These are phyloP conservation scores for Nakaseomyces uthaithaninus DNA, from an alignment of 1,139 yeast genomes.

Conservation along the genomic window DNA sequence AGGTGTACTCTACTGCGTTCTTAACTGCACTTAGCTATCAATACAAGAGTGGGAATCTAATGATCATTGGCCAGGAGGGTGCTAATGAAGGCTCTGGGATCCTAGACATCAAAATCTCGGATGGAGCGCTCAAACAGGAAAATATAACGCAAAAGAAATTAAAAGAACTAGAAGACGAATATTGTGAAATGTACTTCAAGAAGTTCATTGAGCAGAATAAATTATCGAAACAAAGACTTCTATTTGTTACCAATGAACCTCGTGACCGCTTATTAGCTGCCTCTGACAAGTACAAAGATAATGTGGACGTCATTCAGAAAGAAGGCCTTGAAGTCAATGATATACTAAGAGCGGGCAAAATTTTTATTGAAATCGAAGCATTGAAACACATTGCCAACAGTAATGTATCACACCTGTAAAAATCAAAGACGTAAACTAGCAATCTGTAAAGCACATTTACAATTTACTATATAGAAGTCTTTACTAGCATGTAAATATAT, in stretches of 20 bases:
- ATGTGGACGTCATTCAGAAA: constrained; percentile 60
- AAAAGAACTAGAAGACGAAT: constrained; percentile 23
- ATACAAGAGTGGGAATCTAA: constrained; percentile 65
- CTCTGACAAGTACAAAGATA: constrained; percentile 40
- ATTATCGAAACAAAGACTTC: constrained; percentile 46
- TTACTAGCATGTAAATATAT: not conserved
- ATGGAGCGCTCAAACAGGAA: constrained; percentile 16
- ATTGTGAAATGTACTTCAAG: constrained; percentile 44
- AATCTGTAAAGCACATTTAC: too few species aligned
- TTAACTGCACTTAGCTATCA: constrained; percentile 75
- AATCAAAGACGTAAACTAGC: not conserved
- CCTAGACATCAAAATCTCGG: constrained; percentile 33
- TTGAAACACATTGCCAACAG: constrained; percentile 28
- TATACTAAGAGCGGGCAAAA: constrained; percentile 67
- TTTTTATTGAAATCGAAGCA: constrained; percentile 68
- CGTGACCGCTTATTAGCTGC: constrained; percentile 29
- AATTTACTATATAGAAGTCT: not conserved
- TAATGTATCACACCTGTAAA: not conserved
- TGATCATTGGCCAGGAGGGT: constrained; percentile 47
- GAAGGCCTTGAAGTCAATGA: constrained; percentile 83
- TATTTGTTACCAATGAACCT: constrained; percentile 45
- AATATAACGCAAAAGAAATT: constrained; percentile 1
- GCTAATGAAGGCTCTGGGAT: constrained; percentile 23
- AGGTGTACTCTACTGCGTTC: constrained; percentile 67
- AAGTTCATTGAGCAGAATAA: constrained; percentile 53